These are phyloP conservation scores for Adiantum capillusveneris DNA, from an alignment of 75 land plant genomes.

Conservation along the genomic window DNA sequence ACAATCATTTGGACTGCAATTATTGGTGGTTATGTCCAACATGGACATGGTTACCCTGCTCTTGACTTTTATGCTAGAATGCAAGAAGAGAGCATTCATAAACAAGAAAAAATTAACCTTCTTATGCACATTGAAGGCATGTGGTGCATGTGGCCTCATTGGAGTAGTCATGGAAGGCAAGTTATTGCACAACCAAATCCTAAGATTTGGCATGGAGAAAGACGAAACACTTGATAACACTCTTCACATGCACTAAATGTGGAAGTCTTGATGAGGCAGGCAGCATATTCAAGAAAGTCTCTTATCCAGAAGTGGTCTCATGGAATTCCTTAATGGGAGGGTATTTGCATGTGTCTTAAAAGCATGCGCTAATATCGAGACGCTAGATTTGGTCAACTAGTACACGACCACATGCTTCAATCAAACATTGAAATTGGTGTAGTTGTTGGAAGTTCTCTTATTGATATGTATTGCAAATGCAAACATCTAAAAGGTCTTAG, in stretches of 20 bases:
- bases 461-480: slow-evolving; percentile 24
- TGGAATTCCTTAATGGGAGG: slow-evolving; percentile 49
- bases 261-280: slow-evolving; percentile 16
- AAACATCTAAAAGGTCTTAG: slow-evolving; percentile 7
- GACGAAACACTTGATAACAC: slow-evolving; percentile 34
- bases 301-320: slow-evolving; percentile 18
- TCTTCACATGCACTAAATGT: slow-evolving; percentile 34
- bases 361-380: background rate
- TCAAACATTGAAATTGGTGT: slow-evolving; percentile 16
- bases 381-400: slow-evolving; percentile 15
- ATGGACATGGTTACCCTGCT: slow-evolving; percentile 4
- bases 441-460: slow-evolving; percentile 19
- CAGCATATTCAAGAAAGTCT: slow-evolving; percentile 32
- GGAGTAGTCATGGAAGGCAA: slow-evolving; percentile 18
- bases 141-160: slow-evolving; percentile 32
- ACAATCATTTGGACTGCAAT: slow-evolving; percentile 4
- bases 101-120: slow-evolving; percentile 33
- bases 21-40: slow-evolving; percentile 4
- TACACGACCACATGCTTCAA: slow-evolving; percentile 20
- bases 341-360: background rate
- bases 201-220: slow-evolving; percentile 19
- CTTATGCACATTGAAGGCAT: slow-evolving; percentile 43
- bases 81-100: background rate
- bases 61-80: background rate
- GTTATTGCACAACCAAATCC: slow-evolving; percentile 34